These are phyloP conservation scores for Sclerotinia spermophila DNA, from an alignment of 2,329 filamentous ascomycete species.

Conservation along the genomic window DNA sequence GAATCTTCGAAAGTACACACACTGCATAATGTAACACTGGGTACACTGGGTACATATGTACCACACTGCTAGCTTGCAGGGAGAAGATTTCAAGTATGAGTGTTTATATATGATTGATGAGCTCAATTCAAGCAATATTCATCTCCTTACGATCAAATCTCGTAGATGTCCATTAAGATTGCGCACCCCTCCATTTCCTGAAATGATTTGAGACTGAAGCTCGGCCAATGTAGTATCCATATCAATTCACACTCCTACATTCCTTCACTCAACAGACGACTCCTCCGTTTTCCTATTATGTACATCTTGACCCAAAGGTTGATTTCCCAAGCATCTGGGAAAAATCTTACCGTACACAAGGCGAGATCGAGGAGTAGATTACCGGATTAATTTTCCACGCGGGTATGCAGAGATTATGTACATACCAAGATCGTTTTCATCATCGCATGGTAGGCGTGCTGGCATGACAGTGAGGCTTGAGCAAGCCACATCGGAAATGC, in stretches of 20 bases:
- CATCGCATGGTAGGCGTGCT: slow-evolving; percentile 10
- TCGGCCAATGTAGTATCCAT: not conserved
- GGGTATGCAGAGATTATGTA: not conserved
- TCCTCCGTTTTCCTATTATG: not conserved
- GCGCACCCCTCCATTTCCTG: not conserved
- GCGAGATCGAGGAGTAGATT: not conserved
- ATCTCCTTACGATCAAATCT: not conserved
- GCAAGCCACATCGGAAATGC: slow-evolving; percentile 13
- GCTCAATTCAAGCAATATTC: not conserved
- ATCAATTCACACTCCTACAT: not conserved
- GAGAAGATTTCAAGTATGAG: not conserved
- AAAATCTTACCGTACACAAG: not conserved
- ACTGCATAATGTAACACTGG: slow-evolving; percentile 2
- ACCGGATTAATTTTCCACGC: not conserved
- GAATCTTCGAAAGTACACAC: slow-evolving; percentile 4
- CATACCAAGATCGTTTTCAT: not conserved
- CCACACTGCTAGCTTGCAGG: not conserved
- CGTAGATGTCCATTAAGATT: not conserved
- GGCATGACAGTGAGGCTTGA: slow-evolving; percentile 8
- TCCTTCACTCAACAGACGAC: not conserved
- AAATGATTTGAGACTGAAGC: not conserved
- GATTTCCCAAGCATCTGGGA: slow-evolving; percentile 10
- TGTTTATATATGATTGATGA: not conserved
- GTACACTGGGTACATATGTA: slow-evolving; percentile 3
- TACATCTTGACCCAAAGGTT: not conserved